These are phyloP conservation scores for Pulicaria dysenterica DNA, from an alignment of 129 eudicot genomes.

Conservation along the genomic window DNA sequence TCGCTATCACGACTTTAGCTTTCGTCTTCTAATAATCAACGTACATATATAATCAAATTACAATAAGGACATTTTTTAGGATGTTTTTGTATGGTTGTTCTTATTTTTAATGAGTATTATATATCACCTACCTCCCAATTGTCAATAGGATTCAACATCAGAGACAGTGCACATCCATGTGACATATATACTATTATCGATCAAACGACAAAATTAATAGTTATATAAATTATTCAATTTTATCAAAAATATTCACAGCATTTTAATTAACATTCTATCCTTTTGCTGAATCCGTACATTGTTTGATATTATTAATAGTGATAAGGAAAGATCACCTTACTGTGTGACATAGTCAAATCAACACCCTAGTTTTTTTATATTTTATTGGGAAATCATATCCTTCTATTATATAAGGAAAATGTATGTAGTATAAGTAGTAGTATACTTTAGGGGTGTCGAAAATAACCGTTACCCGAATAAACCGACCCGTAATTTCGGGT, in stretches of 20 bases:
- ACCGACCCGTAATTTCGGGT: too few relatives aligned
- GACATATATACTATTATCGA: slow-evolving; percentile 20
- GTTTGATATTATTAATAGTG: background rate
- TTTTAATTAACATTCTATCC: background rate
- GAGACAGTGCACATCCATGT: slow-evolving; percentile 21
- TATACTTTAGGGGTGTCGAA: too few relatives aligned
- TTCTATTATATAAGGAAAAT: background rate
- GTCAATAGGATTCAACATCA: slow-evolving; percentile 26
- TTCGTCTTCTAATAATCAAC: slow-evolving; percentile 19
- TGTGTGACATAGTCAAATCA: slow-evolving; percentile 19
- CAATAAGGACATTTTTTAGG: slow-evolving; percentile 1
- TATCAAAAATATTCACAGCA: slow-evolving; percentile 1
- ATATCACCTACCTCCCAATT: slow-evolving; percentile 28
- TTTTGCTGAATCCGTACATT: slow-evolving; percentile 6
- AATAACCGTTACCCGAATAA: too few relatives aligned
- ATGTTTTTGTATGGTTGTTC: background rate
- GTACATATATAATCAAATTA: background rate
- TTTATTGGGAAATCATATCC: slow-evolving; percentile 12
- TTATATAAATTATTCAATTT: slow-evolving; percentile 7
- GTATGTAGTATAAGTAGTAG: background rate
- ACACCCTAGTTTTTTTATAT: slow-evolving; percentile 3
- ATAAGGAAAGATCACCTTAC: slow-evolving; percentile 22
- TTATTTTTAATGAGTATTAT: background rate
- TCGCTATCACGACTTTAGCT: slow-evolving; percentile 19
- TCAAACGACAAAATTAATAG: background rate